Conservation (phyloP, 1,284 basidiomycete genomes). For the Moesziomyces globuligerus region DNA sequence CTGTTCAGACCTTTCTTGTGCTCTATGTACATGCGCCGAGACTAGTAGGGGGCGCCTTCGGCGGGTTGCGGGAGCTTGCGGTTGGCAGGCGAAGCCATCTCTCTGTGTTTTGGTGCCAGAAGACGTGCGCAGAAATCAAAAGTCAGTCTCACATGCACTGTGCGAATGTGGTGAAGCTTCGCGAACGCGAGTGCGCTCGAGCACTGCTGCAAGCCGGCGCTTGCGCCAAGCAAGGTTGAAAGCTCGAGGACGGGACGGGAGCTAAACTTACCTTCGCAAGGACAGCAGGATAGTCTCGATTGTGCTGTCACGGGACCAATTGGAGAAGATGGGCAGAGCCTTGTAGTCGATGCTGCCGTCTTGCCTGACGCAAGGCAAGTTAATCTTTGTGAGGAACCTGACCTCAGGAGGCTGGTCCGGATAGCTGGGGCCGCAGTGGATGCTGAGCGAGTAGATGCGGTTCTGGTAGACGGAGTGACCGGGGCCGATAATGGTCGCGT, state of each 20-base stretch:
- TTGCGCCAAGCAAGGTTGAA: conserved; percentile 13
- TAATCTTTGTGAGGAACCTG: conserved; percentile 87
- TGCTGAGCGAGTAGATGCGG: conserved; percentile 94
- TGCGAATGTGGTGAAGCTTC: conserved; percentile 1
- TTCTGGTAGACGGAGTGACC: conserved; percentile 95
- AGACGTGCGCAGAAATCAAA: conserved; percentile 67
- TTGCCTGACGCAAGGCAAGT: conserved; percentile 88
- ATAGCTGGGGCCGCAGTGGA: conserved; percentile 83
- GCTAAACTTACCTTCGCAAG: conserved; percentile 58
- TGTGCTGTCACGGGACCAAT: conserved; percentile 64
- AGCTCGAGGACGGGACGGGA: no score
- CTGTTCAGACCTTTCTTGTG: conserved; percentile 2
- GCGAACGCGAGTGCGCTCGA: not conserved
- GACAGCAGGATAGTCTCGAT: conserved; percentile 64
- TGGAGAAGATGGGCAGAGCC: conserved; percentile 56
- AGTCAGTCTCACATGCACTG: conserved; percentile 1
- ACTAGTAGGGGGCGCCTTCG: conserved; percentile 74
- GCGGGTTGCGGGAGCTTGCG: conserved; percentile 93
- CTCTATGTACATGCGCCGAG: conserved; percentile 29
- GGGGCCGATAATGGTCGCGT: conserved; percentile 97
- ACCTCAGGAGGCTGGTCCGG: conserved; percentile 83
- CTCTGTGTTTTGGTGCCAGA: conserved; percentile 69
- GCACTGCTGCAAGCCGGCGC: not conserved
- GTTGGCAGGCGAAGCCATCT: conserved; percentile 91
- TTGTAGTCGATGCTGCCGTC: conserved; percentile 73